These are phyloP conservation scores for Malania oleifera DNA, from an alignment of 164 flowering plant species.

Conservation along the genomic window DNA sequence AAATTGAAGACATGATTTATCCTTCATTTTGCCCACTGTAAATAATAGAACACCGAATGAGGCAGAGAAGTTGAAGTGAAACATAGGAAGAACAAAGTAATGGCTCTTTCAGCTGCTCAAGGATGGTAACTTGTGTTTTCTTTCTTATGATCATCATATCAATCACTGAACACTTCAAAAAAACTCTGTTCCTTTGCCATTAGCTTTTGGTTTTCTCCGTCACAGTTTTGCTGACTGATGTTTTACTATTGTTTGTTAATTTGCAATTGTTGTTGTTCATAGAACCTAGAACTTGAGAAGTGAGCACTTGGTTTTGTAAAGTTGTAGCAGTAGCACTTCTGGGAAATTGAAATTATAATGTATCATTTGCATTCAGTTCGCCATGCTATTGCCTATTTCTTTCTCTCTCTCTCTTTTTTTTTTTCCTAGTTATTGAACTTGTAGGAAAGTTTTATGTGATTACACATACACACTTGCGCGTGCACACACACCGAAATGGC, in stretches of 20 bases:
- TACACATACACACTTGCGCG: too few relatives aligned
- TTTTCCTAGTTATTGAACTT: conserved; percentile 1
- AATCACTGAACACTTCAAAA: conserved; percentile 6
- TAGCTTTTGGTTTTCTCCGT: conserved; percentile 10
- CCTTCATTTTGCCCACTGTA: conserved; percentile 23
- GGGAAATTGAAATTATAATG: background rate
- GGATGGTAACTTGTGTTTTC: conserved; percentile 2
- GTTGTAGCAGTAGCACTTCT: conserved; percentile 10
- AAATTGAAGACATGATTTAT: background rate
- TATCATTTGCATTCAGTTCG: background rate
- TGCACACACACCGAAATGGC: too few relatives aligned
- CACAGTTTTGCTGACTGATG: conserved; percentile 27
- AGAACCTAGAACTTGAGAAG: conserved; percentile 7
- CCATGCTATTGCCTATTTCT: background rate
- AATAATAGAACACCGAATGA: conserved; percentile 22
- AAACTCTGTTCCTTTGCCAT: conserved; percentile 3
- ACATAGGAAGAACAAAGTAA: conserved; percentile 1
- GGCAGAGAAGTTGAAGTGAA: conserved; percentile 13
- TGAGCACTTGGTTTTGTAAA: conserved; percentile 14
- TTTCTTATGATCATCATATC: background rate
- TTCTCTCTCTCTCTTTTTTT: too few relatives aligned
- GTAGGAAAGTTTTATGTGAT: background rate
- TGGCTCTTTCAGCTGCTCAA: conserved; percentile 3
- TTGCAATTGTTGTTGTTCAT: conserved; percentile 13
- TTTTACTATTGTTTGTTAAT: conserved; percentile 3